Percentiles rank a stretch among this genome's conserved stretches.
phyloP scores from a whole-genome alignment of 768 basidiomycete species.

The Mycena olivaceomarginata region DNA sequence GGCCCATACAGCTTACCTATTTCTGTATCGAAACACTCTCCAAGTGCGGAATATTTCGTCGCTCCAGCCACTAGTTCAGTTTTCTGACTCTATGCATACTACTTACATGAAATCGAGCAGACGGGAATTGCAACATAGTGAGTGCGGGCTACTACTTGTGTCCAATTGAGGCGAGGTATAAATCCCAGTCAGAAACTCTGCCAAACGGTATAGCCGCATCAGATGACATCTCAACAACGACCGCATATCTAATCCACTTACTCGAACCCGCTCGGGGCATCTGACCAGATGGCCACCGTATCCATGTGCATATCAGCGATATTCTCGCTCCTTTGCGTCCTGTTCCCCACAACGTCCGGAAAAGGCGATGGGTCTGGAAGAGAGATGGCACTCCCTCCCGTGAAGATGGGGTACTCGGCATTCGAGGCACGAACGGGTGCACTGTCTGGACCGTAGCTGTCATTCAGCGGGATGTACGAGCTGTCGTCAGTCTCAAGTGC shows the following conservation, averaged over 20 bases:
- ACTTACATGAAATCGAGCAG: too few species aligned
- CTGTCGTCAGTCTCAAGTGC: not conserved
- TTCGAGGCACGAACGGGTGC: constrained; percentile 13
- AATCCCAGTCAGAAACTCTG: constrained; percentile 35
- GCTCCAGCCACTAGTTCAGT: too few species aligned
- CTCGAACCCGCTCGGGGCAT: constrained; percentile 27
- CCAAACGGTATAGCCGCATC: not conserved
- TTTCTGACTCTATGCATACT: too few species aligned
- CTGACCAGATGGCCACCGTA: constrained; percentile 24
- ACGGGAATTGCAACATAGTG: too few species aligned
- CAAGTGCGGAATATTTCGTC: too few species aligned
- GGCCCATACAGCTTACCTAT: too few species aligned
- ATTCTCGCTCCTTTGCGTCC: too few species aligned
- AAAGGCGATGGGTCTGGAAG: not conserved
- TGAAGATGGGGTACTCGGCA: not conserved
- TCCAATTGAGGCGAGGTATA: constrained; percentile 4
- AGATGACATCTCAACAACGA: not conserved
- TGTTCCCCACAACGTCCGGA: not conserved
- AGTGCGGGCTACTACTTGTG: too few species aligned
- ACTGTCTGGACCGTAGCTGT: not conserved
- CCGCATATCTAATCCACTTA: not conserved
- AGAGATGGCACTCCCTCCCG: too few species aligned
- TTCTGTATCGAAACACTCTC: too few species aligned
- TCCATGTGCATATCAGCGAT: not conserved
- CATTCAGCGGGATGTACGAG: not conserved